Evolutionary conservation across 306 rosid genomes (phyloP).

Genomic region (Vigna trinervia): DNA sequence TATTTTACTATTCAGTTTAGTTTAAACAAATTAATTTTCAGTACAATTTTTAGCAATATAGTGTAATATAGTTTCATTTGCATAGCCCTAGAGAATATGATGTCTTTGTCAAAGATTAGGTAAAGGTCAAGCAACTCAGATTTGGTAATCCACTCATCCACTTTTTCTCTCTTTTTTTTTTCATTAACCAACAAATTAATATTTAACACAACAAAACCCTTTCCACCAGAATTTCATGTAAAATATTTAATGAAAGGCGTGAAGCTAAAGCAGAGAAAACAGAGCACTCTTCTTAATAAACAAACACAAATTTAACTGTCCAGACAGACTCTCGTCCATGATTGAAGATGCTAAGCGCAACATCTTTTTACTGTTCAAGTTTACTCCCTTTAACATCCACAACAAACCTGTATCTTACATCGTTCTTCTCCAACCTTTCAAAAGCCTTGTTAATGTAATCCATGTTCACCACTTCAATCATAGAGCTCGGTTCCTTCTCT

Average conservation of each 20-base stretch:
- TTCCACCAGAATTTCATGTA: neutral
- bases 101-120: neutral
- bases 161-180: neutral
- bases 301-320: neutral
- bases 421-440: slow-evolving; percentile 89
- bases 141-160: neutral
- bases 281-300: slow-evolving; percentile 11
- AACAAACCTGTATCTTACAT: slow-evolving; percentile 88
- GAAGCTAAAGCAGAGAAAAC: slow-evolving; percentile 25
- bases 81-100: neutral
- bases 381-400: slow-evolving; percentile 90
- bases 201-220: neutral
- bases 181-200: neutral
- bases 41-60: too few species aligned
- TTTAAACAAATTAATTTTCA: too few species aligned
- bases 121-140: too few species aligned
- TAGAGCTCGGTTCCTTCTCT: slow-evolving; percentile 68
- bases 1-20: too few species aligned
- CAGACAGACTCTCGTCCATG: neutral
- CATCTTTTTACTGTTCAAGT: slow-evolving; percentile 41
- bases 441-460: slow-evolving; percentile 82
- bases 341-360: neutral
- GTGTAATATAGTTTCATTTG: too few species aligned
- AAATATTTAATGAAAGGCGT: neutral
- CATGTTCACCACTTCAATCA: slow-evolving; percentile 77